Base-by-base conservation (phyloP, 2,329 filamentous ascomycete genomes). In the Amauroascus niger region DNA sequence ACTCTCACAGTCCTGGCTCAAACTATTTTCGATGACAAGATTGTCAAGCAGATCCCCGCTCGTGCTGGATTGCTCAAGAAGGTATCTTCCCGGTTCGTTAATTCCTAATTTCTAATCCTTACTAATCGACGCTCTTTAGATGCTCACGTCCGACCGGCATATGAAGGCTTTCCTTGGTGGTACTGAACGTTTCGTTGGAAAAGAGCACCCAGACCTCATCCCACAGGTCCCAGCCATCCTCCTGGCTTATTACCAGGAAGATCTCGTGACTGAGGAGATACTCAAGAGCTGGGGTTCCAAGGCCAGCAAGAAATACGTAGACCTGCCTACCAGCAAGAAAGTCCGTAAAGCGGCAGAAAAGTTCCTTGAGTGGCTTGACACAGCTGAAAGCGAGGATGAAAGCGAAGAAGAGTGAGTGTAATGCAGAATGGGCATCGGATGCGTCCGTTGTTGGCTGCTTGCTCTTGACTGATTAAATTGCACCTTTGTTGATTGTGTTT, bases 261-360 rank as follows among this genome's bases (percentile, higher is more conserved):
- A 98, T 62, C 79, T 98, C 53, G 76, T 95, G 64, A 83, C 79
- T 49, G 93, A 98, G 76, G 90, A 95, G 59, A 81, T 89, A 14
- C 82, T 95, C 67, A 87, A 84, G 72, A 84, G 85, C 63, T 98
- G 93, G 91, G 91, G 90, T 60, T 79, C 81, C 67, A 95, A 93
- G 79, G 89, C 91, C 56, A 95, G 88, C 81, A 96, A 95, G 84
- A 96, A 96, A 77, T 97, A 97, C 69, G 87, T 94, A 63, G 91
- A 97, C 69, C 73, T 94, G 57, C 69, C 84, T 56, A 90, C 83
- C 57, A 95, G 88, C 75, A 91, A 89, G 79, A 95, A 94, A 79
- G 89, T 97, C 59, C 88, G 90, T 75, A 91, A 94, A 78, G 86
- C 88, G 60, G 89, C 93, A 52, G 87, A 94, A 76, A 84, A 87